Evolutionary conservation across 2,329 filamentous ascomycete species (phyloP).

Genomic region (Gaeumannomyces sp.): DNA sequence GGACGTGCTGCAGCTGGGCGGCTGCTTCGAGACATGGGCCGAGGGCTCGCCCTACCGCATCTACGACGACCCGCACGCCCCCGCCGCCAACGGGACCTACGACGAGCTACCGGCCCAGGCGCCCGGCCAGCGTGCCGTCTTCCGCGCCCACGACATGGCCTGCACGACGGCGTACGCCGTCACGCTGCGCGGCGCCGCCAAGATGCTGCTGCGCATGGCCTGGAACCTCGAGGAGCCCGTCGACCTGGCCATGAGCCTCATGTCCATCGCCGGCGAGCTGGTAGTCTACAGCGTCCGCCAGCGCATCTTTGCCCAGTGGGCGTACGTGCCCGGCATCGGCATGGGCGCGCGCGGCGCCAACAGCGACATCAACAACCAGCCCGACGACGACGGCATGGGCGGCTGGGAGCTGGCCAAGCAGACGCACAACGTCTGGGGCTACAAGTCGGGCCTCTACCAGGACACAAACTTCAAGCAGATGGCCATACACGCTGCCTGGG

Average conservation of each 20-base stretch:
- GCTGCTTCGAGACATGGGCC: constrained; percentile 18
- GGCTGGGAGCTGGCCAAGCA: not conserved
- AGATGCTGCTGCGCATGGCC: constrained; percentile 19
- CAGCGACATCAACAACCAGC: constrained; percentile 27
- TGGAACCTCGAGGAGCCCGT: constrained; percentile 21
- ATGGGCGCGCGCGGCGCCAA: constrained; percentile 23
- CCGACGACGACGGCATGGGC: constrained; percentile 30
- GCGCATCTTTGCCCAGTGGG: constrained; percentile 38
- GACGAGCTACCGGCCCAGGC: constrained; percentile 14
- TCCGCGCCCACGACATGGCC: constrained; percentile 17
- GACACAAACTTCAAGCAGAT: not conserved
- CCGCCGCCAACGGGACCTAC: constrained; percentile 6
- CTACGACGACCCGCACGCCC: constrained; percentile 17
- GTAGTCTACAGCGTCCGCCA: constrained; percentile 20
- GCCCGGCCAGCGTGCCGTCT: constrained; percentile 19
- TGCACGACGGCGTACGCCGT: constrained; percentile 25
- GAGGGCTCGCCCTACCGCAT: constrained; percentile 12
- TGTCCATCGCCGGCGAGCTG: constrained; percentile 19
- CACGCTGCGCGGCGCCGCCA: constrained; percentile 22
- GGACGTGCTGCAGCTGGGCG: constrained; percentile 20
- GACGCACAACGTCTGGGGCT: not conserved
- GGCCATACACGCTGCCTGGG: constrained; percentile 1
- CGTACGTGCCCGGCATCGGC: constrained; percentile 52
- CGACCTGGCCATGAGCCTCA: constrained; percentile 20
- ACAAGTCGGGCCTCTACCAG: not conserved